Evolutionary conservation across 495 filamentous ascomycete species (phyloP), one percentile per base, ranked within the genome.

Genomic region (Lepidopterella palustris): DNA sequence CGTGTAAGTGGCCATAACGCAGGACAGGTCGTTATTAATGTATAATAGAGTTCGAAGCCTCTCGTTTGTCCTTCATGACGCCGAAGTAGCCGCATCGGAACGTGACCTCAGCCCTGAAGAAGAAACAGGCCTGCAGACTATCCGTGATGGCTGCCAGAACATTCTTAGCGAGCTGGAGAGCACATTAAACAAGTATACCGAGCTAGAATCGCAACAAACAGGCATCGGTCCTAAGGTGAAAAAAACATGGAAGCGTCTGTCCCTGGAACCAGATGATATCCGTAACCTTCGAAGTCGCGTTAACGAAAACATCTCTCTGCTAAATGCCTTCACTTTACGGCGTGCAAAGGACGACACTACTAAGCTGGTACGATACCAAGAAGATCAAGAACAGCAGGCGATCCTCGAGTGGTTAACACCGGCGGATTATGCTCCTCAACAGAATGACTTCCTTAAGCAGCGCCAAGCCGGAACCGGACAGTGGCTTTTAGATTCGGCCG

Each of bases 191-290:
- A 53, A 21, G 35, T 53, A 31, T 31, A 20, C 9, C 50, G 27
- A 53, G 21, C 50, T 53, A 31, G 50, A 18, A 2, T 8, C 50
- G 31, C 55, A 23, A 1, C 32, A 45, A 10, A 24, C 15, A 23
- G 21, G 1, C 27, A 20, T n/a, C 5, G 23, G 25, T 4, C 9
- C 13, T 8, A 31, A 28, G 50, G 13, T 28, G 50, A 31, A 28
- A 35, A 59, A 49, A 52, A 59, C 51, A 28, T 72, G 70, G 70
- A 66, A 71, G 55, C 55, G 63, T 54, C 45, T 74, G 4, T 70
- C 48, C 18, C 70, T 60, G 70, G 65, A 73, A 31, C 70, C 70
- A 6, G 62, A 67, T 18, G 68, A 72, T 29, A 65, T 72, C 31
- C 25, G 51, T 9, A 63, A 70, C 4, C 60, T 72, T 53, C 66